These are phyloP conservation scores for Trypanosoma grayi DNA, from an alignment of 208 protist species.

Conservation along the genomic window DNA sequence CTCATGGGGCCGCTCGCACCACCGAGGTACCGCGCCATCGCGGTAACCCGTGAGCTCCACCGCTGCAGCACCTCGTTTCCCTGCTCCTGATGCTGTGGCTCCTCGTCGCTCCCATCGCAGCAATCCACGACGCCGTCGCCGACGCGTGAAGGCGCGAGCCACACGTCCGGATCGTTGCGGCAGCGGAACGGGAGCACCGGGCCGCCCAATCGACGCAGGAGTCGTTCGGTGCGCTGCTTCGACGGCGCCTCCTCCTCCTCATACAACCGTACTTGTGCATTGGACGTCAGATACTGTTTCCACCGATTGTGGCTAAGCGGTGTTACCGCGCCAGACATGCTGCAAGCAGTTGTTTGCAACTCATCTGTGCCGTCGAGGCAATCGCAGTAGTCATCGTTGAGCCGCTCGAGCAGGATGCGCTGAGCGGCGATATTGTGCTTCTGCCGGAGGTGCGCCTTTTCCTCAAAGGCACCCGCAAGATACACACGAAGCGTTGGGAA, in stretches of 20 bases:
- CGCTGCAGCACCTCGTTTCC: not conserved
- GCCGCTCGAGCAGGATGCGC: conserved; percentile 39
- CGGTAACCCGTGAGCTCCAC: conserved; percentile 2
- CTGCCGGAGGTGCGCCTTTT: conserved; percentile 36
- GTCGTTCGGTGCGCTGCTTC: not conserved
- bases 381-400: conserved; percentile 89
- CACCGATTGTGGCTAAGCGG: conserved; percentile 39
- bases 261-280: conserved; percentile 42
- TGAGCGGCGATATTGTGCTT: conserved; percentile 46
- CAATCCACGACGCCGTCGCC: conserved; percentile 77
- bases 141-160: conserved; percentile 63
- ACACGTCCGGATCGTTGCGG: conserved; percentile 26
- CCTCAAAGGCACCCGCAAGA: conserved; percentile 41
- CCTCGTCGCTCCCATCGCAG: conserved; percentile 67
- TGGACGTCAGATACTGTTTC: conserved; percentile 49
- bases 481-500: conserved; percentile 51
- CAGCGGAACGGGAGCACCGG: conserved; percentile 59
- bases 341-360: conserved; percentile 71
- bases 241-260: conserved; percentile 36
- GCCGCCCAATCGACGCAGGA: conserved; percentile 27
- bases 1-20: not conserved
- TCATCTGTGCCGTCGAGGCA: conserved; percentile 80
- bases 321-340: conserved; percentile 52
- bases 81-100: not conserved
- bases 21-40: conserved; percentile 8